Evolutionary conservation across 2,329 filamentous ascomycete genomes (phyloP).

Genomic region (Pseudopyricularia javanii): DNA sequence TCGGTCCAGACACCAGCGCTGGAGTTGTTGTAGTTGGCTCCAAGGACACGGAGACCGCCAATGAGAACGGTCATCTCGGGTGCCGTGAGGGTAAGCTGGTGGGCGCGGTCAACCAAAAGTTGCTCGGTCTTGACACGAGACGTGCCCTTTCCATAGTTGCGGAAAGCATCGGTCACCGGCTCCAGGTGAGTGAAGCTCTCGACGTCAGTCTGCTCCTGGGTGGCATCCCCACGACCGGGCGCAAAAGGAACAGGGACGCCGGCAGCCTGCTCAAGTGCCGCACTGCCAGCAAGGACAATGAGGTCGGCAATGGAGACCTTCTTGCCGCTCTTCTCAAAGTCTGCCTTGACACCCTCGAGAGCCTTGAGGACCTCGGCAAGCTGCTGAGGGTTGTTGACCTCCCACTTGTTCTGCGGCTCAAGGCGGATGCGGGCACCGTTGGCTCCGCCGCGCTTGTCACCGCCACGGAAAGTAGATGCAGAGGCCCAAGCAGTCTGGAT

Average conservation of each 20-base stretch:
- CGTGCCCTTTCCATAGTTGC: conserved; percentile 59
- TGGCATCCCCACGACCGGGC: conserved; percentile 60
- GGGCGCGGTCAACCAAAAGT: conserved; percentile 58
- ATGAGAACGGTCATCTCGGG: conserved; percentile 61
- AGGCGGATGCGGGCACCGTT: conserved; percentile 71
- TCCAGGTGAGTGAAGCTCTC: conserved; percentile 53
- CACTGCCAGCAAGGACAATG: conserved; percentile 61
- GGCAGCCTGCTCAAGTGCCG: conserved; percentile 62
- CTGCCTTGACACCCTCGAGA: conserved; percentile 52
- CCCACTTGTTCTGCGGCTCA: conserved; percentile 58
- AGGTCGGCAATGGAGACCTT: conserved; percentile 68
- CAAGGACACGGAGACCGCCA: conserved; percentile 59
- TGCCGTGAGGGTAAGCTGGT: conserved; percentile 56
- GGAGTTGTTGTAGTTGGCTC: conserved; percentile 61
- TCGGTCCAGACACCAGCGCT: conserved; percentile 55
- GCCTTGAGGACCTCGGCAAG: conserved; percentile 47
- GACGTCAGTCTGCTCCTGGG: conserved; percentile 59
- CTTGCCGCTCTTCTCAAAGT: conserved; percentile 56
- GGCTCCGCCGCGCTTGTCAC: conserved; percentile 73
- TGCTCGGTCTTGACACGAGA: conserved; percentile 53
- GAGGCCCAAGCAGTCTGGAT: conserved; percentile 57
- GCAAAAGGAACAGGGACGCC: conserved; percentile 53
- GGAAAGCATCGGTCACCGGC: conserved; percentile 64
- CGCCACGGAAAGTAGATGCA: conserved; percentile 59
- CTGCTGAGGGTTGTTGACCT: conserved; percentile 60